A percentile compares a stretch with the other conserved stretches of the same genome.
These are phyloP conservation scores for Balansia obtecta DNA, from an alignment of 2,329 filamentous ascomycete genomes.

Conservation along the genomic window DNA sequence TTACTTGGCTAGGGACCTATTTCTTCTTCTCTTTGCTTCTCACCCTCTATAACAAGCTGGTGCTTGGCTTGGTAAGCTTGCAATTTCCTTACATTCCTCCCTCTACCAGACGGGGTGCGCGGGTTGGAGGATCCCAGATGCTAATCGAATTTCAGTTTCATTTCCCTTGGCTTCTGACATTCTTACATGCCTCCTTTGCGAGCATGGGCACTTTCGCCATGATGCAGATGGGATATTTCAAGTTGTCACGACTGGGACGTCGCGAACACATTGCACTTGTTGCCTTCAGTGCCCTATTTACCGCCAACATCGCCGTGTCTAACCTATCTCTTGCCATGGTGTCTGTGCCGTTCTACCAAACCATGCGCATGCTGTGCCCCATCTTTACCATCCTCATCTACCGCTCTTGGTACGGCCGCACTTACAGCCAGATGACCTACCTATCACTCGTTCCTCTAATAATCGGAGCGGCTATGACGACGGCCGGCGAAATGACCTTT, in stretches of 20 bases:
- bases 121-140: no score
- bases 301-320: slow-evolving; percentile 51
- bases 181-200: slow-evolving; percentile 44
- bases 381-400: slow-evolving; percentile 51
- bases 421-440: slow-evolving; percentile 44
- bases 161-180: slow-evolving; percentile 49
- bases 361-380: slow-evolving; percentile 48
- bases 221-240: slow-evolving; percentile 38
- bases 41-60: slow-evolving; percentile 48
- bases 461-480: slow-evolving; percentile 45
- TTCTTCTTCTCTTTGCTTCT: slow-evolving; percentile 36
- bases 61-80: slow-evolving; percentile 34
- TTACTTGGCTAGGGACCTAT: slow-evolving; percentile 37
- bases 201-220: slow-evolving; percentile 42
- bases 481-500: slow-evolving; percentile 50
- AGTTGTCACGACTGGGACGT: slow-evolving; percentile 36
- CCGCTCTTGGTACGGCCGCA: slow-evolving; percentile 40
- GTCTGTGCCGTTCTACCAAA: slow-evolving; percentile 54
- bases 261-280: slow-evolving; percentile 43
- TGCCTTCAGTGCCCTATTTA: slow-evolving; percentile 48
- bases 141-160: slow-evolving; percentile 28
- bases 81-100: neutral
- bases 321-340: slow-evolving; percentile 50
- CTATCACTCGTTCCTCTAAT: slow-evolving; percentile 48
- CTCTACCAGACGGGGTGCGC: no score